Conservation (phyloP, 176 grass and related monocot species). For the Phoenix roebelenii region DNA sequence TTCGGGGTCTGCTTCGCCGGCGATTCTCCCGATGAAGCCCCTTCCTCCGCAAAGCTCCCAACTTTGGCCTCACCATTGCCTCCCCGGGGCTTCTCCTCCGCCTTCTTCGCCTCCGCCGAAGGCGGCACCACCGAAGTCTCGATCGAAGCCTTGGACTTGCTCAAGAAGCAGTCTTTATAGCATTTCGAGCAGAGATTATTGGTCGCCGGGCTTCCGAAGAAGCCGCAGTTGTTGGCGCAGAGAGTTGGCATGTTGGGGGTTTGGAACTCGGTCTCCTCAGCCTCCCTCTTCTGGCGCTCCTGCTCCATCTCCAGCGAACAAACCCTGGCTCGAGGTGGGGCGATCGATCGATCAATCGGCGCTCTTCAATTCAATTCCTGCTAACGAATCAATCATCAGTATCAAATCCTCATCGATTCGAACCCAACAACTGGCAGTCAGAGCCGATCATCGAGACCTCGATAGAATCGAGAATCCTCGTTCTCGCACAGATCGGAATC, state of each 20-base stretch:
- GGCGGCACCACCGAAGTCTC: not conserved
- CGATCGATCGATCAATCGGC: too few species aligned
- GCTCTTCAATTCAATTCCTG: not conserved
- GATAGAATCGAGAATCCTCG: not conserved
- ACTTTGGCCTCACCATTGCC: not conserved
- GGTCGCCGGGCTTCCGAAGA: slow-evolving; percentile 48
- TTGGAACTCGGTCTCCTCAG: not conserved
- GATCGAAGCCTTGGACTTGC: slow-evolving; percentile 25
- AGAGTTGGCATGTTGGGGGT: slow-evolving; percentile 17
- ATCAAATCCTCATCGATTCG: not conserved
- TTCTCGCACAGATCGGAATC: too few species aligned
- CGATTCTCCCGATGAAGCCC: not conserved
- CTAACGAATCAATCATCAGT: slow-evolving; percentile 1
- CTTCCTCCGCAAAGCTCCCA: not conserved
- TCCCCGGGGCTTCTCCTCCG: not conserved
- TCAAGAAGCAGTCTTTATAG: slow-evolving; percentile 34
- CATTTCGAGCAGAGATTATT: slow-evolving; percentile 52
- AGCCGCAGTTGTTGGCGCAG: slow-evolving; percentile 62
- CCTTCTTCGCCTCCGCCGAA: slow-evolving; percentile 4
- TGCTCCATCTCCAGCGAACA: slow-evolving; percentile 30
- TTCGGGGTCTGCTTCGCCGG: slow-evolving; percentile 1
- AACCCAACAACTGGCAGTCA: not conserved
- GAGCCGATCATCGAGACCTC: not conserved
- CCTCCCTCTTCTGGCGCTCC: slow-evolving; percentile 24
- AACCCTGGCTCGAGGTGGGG: not conserved